Evolutionary conservation across 108 stramenopile species (phyloP), one percentile per base, ranked within the genome.

Genomic region (Halocafeteria seosinensis): DNA sequence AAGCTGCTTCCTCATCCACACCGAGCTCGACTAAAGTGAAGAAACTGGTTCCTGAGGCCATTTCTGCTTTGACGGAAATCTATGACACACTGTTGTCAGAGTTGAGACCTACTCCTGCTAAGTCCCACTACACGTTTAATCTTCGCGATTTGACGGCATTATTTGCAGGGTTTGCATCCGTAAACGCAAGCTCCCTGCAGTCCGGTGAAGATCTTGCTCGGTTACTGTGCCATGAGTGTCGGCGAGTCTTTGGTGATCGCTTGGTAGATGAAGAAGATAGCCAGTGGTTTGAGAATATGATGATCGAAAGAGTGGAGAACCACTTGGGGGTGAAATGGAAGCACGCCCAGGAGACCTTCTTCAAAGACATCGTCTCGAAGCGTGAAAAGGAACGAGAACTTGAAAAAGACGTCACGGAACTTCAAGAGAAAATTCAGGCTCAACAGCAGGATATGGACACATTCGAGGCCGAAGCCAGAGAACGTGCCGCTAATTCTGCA

Each of bases 161-260:
- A 21, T 38, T 78, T 25, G 66, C 50, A 30, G 50, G 71, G 1
- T 33, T 67, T 33, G 13, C 53, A 30, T 13, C 53, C 26, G 29
- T 5, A 1, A 31, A 6, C 23, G 34, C 42, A 9, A 25, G 24
- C 17, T 17, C 35, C 8, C 26, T 30, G 0, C 31, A 34, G 17
- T 26, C 63, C 13, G 9, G 21, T 1, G 35, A 32, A 0, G n/a
- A 24, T 28, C 23, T 70, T n/a, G 34, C 24, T 27, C 36, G 73
- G 24, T 57, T 77, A 5, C 70, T 72, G 68, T 29, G 50, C 34
- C 76, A 77, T 61, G 76, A 77, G 34, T 52, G 51, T 13, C 24
- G 34, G 42, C 52, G 76, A 1, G 67, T 77, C 1, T 73, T 73
- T 58, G 34, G n/a, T 26, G 76, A 77, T 29, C 63, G 76, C 1